A percentile compares a stretch with the other conserved stretches of the same genome.
Evolutionary conservation across 2,329 filamentous ascomycete species (phyloP).

Genomic region (Knufia petricola): DNA sequence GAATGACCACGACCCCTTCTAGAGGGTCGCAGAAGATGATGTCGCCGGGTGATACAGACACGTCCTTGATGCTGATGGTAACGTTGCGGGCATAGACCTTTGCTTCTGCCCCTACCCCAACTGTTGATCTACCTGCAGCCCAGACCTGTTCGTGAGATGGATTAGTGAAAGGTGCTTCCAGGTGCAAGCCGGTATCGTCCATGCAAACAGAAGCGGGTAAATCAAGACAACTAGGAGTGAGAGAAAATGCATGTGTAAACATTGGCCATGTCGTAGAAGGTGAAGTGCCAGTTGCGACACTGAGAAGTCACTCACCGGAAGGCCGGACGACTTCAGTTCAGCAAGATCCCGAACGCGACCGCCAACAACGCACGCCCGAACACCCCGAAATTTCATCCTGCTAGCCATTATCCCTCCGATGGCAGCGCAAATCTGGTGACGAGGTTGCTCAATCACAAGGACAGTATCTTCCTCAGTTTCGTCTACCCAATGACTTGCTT

Average conservation of each 20-base stretch:
- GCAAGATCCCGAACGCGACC: slow-evolving; percentile 58
- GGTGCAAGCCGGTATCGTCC: background rate
- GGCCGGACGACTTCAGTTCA: slow-evolving; percentile 46
- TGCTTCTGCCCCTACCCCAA: slow-evolving; percentile 37
- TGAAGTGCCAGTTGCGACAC: background rate
- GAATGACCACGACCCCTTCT: slow-evolving; percentile 63
- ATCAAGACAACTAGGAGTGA: background rate
- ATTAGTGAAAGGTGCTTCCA: background rate
- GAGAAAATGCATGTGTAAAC: background rate
- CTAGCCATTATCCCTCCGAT: slow-evolving; percentile 69
- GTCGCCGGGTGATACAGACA: slow-evolving; percentile 47
- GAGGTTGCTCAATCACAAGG: slow-evolving; percentile 57
- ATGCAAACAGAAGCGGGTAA: background rate
- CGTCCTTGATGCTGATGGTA: slow-evolving; percentile 31
- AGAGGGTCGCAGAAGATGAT: slow-evolving; percentile 58
- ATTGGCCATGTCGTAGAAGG: background rate
- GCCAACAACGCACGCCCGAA: slow-evolving; percentile 54
- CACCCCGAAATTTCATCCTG: slow-evolving; percentile 54
- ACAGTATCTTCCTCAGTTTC: slow-evolving; percentile 50
- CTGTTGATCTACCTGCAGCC: slow-evolving; percentile 35
- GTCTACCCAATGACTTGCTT: slow-evolving; percentile 60
- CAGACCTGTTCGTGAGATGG: slow-evolving; percentile 29
- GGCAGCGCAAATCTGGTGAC: slow-evolving; percentile 57
- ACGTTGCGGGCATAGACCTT: slow-evolving; percentile 34
- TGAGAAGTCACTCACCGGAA: slow-evolving; percentile 43